Evolutionary conservation across 495 filamentous ascomycete genomes (phyloP).

Genomic region (Aspergillus avenaceus): DNA sequence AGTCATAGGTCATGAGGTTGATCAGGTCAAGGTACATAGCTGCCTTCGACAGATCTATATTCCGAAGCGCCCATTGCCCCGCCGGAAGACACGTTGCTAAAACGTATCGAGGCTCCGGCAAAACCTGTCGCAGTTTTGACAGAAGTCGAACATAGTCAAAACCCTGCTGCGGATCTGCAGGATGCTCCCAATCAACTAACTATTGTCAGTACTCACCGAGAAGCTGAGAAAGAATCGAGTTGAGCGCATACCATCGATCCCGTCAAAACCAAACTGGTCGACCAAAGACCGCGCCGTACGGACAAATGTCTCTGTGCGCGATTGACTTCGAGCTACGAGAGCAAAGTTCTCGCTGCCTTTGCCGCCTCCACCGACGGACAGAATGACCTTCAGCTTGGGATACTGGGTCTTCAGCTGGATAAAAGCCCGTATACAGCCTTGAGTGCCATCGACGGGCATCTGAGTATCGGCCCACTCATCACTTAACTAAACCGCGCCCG

Average conservation of each 20-base stretch:
- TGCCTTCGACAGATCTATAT: slow-evolving; percentile 68
- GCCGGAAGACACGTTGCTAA: slow-evolving; percentile 83
- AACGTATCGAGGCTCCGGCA: slow-evolving; percentile 71
- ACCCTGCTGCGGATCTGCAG: slow-evolving; percentile 63
- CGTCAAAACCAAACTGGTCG: slow-evolving; percentile 73
- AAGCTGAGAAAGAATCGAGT: background rate
- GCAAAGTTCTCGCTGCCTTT: slow-evolving; percentile 77
- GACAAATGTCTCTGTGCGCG: slow-evolving; percentile 65
- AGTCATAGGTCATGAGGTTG: slow-evolving; percentile 86
- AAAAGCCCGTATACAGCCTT: slow-evolving; percentile 76
- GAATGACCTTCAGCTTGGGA: slow-evolving; percentile 69
- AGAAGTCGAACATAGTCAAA: slow-evolving; percentile 70
- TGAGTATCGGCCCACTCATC: slow-evolving; percentile 83
- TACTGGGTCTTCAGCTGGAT: slow-evolving; percentile 68
- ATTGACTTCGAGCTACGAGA: slow-evolving; percentile 58
- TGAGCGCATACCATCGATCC: slow-evolving; percentile 69
- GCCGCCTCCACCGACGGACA: slow-evolving; percentile 84
- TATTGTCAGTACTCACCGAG: background rate
- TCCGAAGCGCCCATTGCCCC: slow-evolving; percentile 64
- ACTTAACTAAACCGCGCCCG: slow-evolving; percentile 56
- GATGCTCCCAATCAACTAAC: slow-evolving; percentile 90
- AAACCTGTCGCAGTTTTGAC: slow-evolving; percentile 58
- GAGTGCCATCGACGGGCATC: slow-evolving; percentile 71
- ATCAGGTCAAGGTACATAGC: slow-evolving; percentile 69
- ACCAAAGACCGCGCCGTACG: slow-evolving; percentile 67